phyloP scores from a whole-genome alignment of 495 filamentous ascomycete genomes.

The Sordaria brevicollis region DNA sequence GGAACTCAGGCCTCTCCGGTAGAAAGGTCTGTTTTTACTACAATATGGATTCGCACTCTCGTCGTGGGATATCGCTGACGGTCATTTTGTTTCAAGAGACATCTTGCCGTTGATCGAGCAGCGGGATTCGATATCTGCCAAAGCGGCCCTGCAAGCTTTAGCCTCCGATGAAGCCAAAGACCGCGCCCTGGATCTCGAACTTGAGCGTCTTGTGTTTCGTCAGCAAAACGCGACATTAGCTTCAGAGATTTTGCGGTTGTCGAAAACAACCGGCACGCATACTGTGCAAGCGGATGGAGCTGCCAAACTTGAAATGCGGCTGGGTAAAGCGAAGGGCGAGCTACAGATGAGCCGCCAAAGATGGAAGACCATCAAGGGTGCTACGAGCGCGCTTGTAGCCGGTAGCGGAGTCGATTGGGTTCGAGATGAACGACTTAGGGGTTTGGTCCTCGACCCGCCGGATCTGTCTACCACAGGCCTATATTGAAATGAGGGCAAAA shows the following conservation, averaged over 20 bases:
- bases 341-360: constrained; percentile 45
- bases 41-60: constrained; percentile 2
- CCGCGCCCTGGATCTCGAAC: constrained; percentile 43
- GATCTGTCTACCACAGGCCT: constrained; percentile 28
- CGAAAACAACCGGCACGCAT: constrained; percentile 39
- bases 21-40: constrained; percentile 46
- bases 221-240: constrained; percentile 54
- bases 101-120: constrained; percentile 54
- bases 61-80: neutral
- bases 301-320: constrained; percentile 37
- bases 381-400: constrained; percentile 62
- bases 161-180: constrained; percentile 36
- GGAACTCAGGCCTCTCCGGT: constrained; percentile 52
- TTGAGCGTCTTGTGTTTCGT: constrained; percentile 42
- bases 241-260: constrained; percentile 48
- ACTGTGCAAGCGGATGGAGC: constrained; percentile 41
- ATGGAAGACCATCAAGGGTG: constrained; percentile 66
- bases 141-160: constrained; percentile 45
- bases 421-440: constrained; percentile 54
- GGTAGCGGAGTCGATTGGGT: constrained; percentile 83
- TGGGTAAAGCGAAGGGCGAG: constrained; percentile 44
- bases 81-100: constrained; percentile 34
- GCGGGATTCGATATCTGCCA: constrained; percentile 54
- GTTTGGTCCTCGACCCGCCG: constrained; percentile 60
- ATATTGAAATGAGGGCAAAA: neutral